Conservation (phyloP, 2,329 filamentous ascomycete genomes). For the Diaporthe nobilis region DNA sequence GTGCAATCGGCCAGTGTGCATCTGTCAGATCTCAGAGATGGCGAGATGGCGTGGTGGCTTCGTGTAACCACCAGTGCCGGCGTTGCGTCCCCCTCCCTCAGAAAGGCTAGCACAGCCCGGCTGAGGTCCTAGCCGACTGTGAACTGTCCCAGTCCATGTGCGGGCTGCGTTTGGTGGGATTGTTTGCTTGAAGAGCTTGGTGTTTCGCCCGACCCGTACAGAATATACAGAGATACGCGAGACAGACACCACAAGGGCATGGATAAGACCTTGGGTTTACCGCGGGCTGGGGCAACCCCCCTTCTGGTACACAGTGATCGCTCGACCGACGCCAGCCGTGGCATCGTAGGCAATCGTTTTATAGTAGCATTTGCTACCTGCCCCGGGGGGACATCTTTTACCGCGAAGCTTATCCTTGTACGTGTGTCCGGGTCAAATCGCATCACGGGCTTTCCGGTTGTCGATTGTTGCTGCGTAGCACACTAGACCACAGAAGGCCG, state of each 20-base stretch:
- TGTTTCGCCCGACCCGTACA: constrained; percentile 12
- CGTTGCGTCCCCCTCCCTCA: constrained; percentile 23
- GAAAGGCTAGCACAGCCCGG: constrained; percentile 18
- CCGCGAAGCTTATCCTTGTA: constrained; percentile 9
- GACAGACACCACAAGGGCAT: background rate
- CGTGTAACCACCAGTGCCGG: constrained; percentile 37
- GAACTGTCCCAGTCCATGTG: constrained; percentile 4
- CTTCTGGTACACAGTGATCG: background rate
- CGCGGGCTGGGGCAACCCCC: background rate
- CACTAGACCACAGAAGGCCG: background rate
- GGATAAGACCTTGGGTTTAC: background rate
- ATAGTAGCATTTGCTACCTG: background rate
- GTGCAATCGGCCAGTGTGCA: constrained; percentile 18
- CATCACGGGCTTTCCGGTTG: constrained; percentile 3
- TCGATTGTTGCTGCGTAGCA: background rate
- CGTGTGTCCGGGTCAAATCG: background rate
- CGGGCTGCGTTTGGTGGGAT: constrained; percentile 4
- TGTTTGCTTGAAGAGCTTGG: constrained; percentile 12
- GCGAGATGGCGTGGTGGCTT: constrained; percentile 34
- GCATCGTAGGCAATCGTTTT: background rate
- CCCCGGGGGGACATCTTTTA: background rate
- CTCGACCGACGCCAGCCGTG: constrained; percentile 19
- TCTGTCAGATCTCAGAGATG: constrained; percentile 35
- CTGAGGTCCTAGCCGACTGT: constrained; percentile 12
- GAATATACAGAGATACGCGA: background rate